These are phyloP conservation scores for Blepharisma stoltei DNA, from an alignment of 73 alveolate species.

Conservation along the genomic window DNA sequence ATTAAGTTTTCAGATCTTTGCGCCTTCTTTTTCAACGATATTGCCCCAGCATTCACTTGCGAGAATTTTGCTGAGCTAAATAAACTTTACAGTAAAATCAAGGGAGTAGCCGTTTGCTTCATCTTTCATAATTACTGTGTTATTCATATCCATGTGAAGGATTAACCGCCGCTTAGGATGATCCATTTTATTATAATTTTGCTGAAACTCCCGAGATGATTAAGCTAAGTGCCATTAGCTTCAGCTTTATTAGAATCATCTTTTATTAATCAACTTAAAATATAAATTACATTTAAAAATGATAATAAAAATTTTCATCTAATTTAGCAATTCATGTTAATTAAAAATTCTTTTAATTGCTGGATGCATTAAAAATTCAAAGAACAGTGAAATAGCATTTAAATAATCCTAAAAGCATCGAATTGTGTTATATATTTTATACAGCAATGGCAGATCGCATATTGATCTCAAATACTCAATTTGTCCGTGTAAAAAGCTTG, in stretches of 20 bases:
- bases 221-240: not conserved
- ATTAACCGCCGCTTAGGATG: constrained; percentile 55
- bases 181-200: constrained; percentile 37
- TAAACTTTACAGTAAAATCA: constrained; percentile 44
- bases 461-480: not conserved
- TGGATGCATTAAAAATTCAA: not conserved
- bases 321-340: not conserved
- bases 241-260: no score
- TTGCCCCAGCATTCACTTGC: constrained; percentile 77
- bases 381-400: no score
- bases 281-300: not conserved
- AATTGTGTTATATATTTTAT: no score
- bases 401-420: no score
- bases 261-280: not conserved
- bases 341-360: not conserved
- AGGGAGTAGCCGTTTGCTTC: constrained; percentile 45
- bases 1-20: constrained; percentile 29
- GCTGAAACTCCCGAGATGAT: not conserved
- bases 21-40: constrained; percentile 60
- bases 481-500: constrained; percentile 18
- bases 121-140: constrained; percentile 74
- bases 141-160: constrained; percentile 79
- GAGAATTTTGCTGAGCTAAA: constrained; percentile 56
- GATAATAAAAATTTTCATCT: not conserved
- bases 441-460: constrained; percentile 6